Percentiles rank a stretch among this genome's conserved stretches.
phyloP scores from a whole-genome alignment of 768 basidiomycete genomes.

The Leccinum sublutescens region DNA sequence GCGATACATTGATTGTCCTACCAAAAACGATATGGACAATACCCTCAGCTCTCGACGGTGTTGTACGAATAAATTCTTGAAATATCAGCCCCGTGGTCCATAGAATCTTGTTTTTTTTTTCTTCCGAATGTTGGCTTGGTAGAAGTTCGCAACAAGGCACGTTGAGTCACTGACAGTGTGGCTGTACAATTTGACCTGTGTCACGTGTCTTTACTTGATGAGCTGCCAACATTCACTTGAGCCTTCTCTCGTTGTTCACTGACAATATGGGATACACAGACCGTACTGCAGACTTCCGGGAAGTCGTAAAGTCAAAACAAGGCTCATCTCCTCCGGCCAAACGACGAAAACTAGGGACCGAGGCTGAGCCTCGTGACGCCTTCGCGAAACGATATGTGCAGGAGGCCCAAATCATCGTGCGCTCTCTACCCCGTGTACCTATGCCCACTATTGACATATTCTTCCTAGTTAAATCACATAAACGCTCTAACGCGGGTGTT shows the following conservation, averaged over 20 bases:
- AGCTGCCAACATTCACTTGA: background rate
- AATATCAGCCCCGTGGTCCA: background rate
- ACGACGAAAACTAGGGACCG: constrained; percentile 45
- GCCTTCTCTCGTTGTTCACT: background rate
- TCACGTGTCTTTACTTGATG: constrained; percentile 23
- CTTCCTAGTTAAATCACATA: constrained; percentile 66
- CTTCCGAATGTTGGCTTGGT: background rate
- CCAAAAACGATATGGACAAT: constrained; percentile 16
- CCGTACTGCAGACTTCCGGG: constrained; percentile 62
- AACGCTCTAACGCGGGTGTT: constrained; percentile 71
- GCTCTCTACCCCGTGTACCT: constrained; percentile 9
- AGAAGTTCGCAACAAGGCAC: background rate
- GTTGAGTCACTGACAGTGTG: background rate
- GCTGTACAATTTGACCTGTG: background rate
- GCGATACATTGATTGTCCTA: constrained; percentile 19
- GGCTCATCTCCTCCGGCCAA: constrained; percentile 43
- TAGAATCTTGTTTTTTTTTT: background rate
- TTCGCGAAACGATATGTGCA: constrained; percentile 66
- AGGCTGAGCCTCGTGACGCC: constrained; percentile 38
- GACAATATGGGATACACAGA: constrained; percentile 53
- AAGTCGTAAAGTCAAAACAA: constrained; percentile 49
- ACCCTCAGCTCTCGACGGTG: constrained; percentile 26
- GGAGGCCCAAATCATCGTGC: constrained; percentile 74
- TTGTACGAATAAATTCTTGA: background rate
- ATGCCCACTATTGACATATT: constrained; percentile 1